Percentiles rank a stretch among this genome's conserved stretches.
Conservation (phyloP, 768 basidiomycete genomes). For the Xerocomus brunneocitrinus region DNA sequence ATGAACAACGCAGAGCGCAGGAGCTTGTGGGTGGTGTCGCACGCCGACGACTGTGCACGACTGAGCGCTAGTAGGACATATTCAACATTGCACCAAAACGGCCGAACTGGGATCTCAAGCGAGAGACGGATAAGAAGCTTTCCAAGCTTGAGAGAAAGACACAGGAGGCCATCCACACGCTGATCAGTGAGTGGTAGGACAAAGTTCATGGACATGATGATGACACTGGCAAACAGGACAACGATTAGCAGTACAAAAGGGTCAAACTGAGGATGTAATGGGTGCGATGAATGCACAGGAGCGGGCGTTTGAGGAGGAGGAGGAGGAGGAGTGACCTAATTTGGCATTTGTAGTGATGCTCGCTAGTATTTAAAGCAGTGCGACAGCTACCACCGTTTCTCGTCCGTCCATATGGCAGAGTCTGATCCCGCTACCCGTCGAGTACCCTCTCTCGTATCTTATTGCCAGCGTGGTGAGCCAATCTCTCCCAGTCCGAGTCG, state of each 20-base stretch:
- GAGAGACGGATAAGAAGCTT: conserved; percentile 88
- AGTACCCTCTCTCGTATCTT: conserved; percentile 59
- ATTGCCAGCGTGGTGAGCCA: conserved; percentile 68
- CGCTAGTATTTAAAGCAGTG: conserved; percentile 15
- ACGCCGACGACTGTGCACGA: neutral
- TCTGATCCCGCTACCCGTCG: conserved; percentile 33
- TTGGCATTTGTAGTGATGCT: conserved; percentile 9
- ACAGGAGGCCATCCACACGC: conserved; percentile 85
- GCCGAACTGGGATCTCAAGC: conserved; percentile 93
- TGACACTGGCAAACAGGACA: conserved; percentile 49
- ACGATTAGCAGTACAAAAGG: conserved; percentile 74
- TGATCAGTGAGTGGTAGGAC: conserved; percentile 68
- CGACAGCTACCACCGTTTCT: neutral
- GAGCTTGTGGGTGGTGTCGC: conserved; percentile 66
- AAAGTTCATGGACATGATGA: conserved; percentile 3
- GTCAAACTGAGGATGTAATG: conserved; percentile 71
- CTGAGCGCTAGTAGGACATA: conserved; percentile 58
- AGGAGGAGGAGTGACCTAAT: conserved; percentile 8
- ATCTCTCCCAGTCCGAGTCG: neutral
- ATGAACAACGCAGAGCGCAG: conserved; percentile 78
- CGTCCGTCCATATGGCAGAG: conserved; percentile 30
- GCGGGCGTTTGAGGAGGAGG: conserved; percentile 35
- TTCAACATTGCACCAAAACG: conserved; percentile 98
- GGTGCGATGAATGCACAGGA: conserved; percentile 83
- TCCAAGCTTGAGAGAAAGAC: conserved; percentile 87